Conservation (phyloP, 805 yeast species). For the Deakozyma indianensis region DNA sequence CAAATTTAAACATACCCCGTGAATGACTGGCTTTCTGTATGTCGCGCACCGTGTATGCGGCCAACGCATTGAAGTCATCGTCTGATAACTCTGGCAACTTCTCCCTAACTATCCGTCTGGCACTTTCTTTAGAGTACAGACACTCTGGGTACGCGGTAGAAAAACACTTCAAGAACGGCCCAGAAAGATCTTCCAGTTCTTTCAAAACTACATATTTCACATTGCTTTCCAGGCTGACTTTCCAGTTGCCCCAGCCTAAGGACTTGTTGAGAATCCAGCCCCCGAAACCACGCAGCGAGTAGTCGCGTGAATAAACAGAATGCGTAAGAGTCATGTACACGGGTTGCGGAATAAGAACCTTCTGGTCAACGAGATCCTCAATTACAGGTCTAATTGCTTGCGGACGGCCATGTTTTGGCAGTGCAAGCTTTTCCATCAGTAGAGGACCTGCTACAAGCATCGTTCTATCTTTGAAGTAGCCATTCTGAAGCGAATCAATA, state of each 20-base stretch:
- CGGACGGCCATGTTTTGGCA: not conserved
- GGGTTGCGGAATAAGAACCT: not conserved
- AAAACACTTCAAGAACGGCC: not conserved
- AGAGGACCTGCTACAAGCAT: not conserved
- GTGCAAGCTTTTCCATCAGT: not conserved
- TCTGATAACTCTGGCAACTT: not conserved
- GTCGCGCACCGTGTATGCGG: not conserved
- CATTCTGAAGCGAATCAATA: not conserved
- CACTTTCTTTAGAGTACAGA: not conserved
- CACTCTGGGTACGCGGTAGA: not conserved
- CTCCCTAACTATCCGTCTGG: not conserved
- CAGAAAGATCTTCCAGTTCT: not conserved
- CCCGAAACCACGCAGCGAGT: not conserved
- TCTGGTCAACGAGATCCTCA: not conserved
- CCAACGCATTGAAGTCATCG: not conserved
- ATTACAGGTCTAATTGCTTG: not conserved
- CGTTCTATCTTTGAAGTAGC: not conserved
- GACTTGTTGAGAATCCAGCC: not conserved
- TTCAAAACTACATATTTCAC: not conserved
- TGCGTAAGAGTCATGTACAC: not conserved
- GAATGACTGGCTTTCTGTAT: not conserved
- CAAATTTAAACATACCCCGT: not conserved
- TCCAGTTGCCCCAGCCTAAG: not conserved
- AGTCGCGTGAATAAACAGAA: constrained; percentile 1
- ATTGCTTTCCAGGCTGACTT: not conserved